Base-by-base conservation (phyloP, 805 yeast genomes). In the Isabelozyma heimii region DNA sequence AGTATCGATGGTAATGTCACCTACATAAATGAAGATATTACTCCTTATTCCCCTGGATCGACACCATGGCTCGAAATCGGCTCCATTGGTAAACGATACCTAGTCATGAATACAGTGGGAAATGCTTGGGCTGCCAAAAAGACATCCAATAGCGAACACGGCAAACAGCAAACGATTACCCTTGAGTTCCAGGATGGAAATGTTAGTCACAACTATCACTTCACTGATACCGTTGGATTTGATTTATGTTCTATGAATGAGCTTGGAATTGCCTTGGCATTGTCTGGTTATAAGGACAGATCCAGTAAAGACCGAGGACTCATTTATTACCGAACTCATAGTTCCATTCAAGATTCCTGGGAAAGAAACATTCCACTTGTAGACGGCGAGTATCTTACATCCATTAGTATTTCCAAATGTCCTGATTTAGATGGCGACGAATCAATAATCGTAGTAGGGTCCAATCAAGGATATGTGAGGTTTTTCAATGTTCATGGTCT, bases 151-250 rank as follows among this genome's bases (percentile, higher is more conserved):
- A 47, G 46, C n/a, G 52, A 52, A 8, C 37, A 27, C 16, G 41
- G 43, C 27, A 50, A 47, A 13, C 73, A 82, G 55, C 80, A 83
- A 50, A 83, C 91, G 38, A 75, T 92, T n/a, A 91, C 97, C 0
- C 89, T 91, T 1, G 81, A 89, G 12, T 92, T 94, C 60, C 90
- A 89, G 60, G 97, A 92, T 62, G 75, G 86, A 46, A 82, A 89
- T 0, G 60, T 77, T 10, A 86, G 85, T 60, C 81, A 84, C 49
- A 97, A 90, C 58, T 89, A 89, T 59, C 92, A 90, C 66, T 91
- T 92, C 68, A 85, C 84, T 43, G 98, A 92, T 66, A 65, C 80
- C 42, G 75, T 77, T 51, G 77, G 80, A 12, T 89, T 77, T 65
- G 96, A 90, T 62, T 66, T 89, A 46, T 92, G 96, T 26, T 81